A percentile compares a stretch with the other conserved stretches of the same genome.
phyloP scores from a whole-genome alignment of 2,329 filamentous ascomycete species.

The Dendrostoma leiphaemia region DNA sequence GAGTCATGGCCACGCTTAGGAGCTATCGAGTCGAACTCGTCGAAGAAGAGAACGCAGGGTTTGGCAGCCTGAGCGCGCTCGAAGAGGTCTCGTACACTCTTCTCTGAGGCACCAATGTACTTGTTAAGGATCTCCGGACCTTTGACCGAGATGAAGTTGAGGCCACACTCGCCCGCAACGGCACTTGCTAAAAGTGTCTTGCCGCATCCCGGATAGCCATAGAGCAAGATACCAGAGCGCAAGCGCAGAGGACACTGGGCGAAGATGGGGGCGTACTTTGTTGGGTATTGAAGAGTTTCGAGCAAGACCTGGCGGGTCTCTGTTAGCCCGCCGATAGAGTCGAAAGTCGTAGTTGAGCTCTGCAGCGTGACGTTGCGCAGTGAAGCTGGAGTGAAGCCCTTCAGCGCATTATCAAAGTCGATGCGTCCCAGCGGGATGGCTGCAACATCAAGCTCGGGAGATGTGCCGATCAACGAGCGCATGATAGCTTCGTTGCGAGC shows the following conservation, averaged over 20 bases:
- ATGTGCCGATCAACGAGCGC: conserved; percentile 63
- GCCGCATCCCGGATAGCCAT: conserved; percentile 93
- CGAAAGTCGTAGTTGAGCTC: conserved; percentile 88
- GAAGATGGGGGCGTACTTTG: conserved; percentile 96
- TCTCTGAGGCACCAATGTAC: conserved; percentile 97
- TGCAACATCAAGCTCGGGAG: conserved; percentile 43
- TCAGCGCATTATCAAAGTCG: conserved; percentile 82
- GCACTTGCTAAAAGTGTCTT: conserved; percentile 95
- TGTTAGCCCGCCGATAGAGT: conserved; percentile 83
- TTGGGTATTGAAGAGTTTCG: conserved; percentile 94
- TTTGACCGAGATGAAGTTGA: conserved; percentile 99
- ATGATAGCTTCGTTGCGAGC: conserved; percentile 92
- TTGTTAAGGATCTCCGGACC: conserved; percentile 98
- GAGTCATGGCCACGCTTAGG: conserved; percentile 96
- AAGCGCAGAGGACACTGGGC: conserved; percentile 93
- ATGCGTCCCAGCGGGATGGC: conserved; percentile 63
- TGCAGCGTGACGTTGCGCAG: conserved; percentile 93
- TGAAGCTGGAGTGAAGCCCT: conserved; percentile 92
- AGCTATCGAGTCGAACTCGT: conserved; percentile 97
- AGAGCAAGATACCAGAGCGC: conserved; percentile 86
- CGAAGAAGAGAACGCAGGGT: conserved; percentile 95
- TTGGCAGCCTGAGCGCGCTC: conserved; percentile 86
- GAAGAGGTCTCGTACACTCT: conserved; percentile 92
- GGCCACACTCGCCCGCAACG: conserved; percentile 94
- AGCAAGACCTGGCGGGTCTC: conserved; percentile 88